These are phyloP conservation scores for Rhododendron williamsianum DNA, from an alignment of 148 eudicot genomes.

Conservation along the genomic window DNA sequence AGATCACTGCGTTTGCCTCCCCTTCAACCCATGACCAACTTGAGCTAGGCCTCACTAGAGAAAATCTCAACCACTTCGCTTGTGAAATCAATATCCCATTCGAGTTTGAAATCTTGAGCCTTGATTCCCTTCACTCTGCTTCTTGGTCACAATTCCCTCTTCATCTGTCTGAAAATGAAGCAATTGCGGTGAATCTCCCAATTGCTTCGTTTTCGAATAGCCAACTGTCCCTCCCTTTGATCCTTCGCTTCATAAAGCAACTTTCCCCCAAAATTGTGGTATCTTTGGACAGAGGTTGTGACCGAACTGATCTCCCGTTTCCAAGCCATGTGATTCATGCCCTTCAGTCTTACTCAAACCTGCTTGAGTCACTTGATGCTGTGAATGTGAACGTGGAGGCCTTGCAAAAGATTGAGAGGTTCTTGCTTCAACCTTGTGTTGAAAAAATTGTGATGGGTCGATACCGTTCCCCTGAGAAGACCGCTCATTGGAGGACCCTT, in stretches of 20 bases:
- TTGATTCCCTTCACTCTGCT: slow-evolving; percentile 51
- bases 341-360: slow-evolving; percentile 61
- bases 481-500: slow-evolving; percentile 78
- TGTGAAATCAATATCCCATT: slow-evolving; percentile 61
- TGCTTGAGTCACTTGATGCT: slow-evolving; percentile 85
- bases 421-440: slow-evolving; percentile 66
- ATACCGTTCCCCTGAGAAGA: slow-evolving; percentile 53
- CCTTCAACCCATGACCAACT: slow-evolving; percentile 47
- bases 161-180: slow-evolving; percentile 53
- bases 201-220: slow-evolving; percentile 43
- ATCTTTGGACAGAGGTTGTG: slow-evolving; percentile 73
- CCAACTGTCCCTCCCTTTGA: slow-evolving; percentile 41
- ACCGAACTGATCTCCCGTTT: slow-evolving; percentile 68
- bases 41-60: slow-evolving; percentile 62
- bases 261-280: slow-evolving; percentile 70
- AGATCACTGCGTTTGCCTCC: slow-evolving; percentile 72
- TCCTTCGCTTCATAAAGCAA: slow-evolving; percentile 68
- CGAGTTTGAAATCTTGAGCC: slow-evolving; percentile 59
- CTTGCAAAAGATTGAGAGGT: slow-evolving; percentile 68
- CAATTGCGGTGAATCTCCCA: slow-evolving; percentile 78
- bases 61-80: slow-evolving; percentile 78
- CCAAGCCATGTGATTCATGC: slow-evolving; percentile 71
- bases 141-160: slow-evolving; percentile 50
- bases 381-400: slow-evolving; percentile 62
- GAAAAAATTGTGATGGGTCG: slow-evolving; percentile 71